A percentile compares a stretch with the other conserved stretches of the same genome.
Evolutionary conservation across 331 rosid species (phyloP).

Genomic region (Rhamnella rubrinervis): DNA sequence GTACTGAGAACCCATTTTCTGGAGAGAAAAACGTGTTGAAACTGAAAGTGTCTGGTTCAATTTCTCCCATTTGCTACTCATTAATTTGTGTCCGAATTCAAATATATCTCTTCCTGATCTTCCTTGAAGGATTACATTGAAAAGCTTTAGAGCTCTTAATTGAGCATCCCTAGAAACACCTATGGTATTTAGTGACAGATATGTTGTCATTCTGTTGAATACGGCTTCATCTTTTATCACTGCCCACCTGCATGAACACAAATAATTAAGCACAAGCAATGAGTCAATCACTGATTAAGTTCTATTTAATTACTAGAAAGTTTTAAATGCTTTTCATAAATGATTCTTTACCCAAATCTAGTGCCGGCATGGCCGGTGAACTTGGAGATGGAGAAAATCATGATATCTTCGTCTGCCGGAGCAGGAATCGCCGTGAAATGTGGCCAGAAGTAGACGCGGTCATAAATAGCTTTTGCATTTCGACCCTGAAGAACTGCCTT

Average conservation of each 20-base stretch:
- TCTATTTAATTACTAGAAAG: neutral
- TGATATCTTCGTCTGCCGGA: constrained; percentile 49
- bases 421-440: constrained; percentile 57
- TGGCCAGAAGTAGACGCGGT: constrained; percentile 62
- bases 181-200: constrained; percentile 9
- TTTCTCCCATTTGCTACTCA: constrained; percentile 36
- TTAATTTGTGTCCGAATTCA: constrained; percentile 36
- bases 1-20: constrained; percentile 29
- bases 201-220: constrained; percentile 32
- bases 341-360: constrained; percentile 42
- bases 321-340: neutral
- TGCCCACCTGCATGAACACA: constrained; percentile 45
- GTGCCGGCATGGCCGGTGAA: constrained; percentile 59
- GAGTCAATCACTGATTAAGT: neutral
- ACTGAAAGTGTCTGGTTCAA: constrained; percentile 24
- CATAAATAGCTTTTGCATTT: constrained; percentile 35
- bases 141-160: constrained; percentile 43
- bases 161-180: constrained; percentile 55
- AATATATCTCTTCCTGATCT: constrained; percentile 28
- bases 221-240: constrained; percentile 43
- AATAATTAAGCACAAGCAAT: neutral
- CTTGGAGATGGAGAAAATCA: constrained; percentile 50
- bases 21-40: constrained; percentile 52
- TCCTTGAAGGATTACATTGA: constrained; percentile 31
- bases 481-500: constrained; percentile 29